These are phyloP conservation scores for Lathyrus sativus DNA, from an alignment of 306 rosid genomes.

Conservation along the genomic window DNA sequence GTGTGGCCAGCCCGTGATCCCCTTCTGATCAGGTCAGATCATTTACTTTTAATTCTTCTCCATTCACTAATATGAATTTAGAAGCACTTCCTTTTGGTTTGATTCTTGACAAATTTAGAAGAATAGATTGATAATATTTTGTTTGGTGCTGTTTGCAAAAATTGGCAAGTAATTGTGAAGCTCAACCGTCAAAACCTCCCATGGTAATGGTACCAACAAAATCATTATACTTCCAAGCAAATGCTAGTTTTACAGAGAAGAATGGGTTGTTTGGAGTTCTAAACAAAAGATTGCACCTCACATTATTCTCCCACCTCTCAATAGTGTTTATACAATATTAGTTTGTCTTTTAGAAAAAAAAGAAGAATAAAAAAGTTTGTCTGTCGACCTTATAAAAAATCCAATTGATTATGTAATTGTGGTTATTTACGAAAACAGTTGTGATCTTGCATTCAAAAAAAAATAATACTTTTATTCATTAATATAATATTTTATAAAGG, in stretches of 20 bases:
- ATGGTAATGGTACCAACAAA: not conserved
- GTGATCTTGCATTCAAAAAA: not conserved
- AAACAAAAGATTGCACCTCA: not conserved
- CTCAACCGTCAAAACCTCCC: not conserved
- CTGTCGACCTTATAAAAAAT: not conserved
- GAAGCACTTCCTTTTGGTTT: not conserved
- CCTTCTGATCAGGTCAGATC: too few relatives aligned
- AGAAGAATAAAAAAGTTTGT: too few relatives aligned
- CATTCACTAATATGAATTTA: not conserved
- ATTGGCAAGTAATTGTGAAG: not conserved
- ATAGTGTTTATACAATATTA: too few relatives aligned
- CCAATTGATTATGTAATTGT: not conserved
- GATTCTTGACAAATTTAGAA: not conserved
- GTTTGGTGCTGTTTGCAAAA: not conserved
- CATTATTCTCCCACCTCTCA: too few relatives aligned
- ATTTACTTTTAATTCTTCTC: too few relatives aligned
- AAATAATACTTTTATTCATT: not conserved
- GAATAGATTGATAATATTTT: not conserved
- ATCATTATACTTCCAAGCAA: not conserved
- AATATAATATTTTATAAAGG: not conserved
- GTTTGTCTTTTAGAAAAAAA: too few relatives aligned
- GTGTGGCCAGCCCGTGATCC: too few relatives aligned
- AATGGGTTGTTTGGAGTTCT: not conserved
- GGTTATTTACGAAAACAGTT: not conserved
- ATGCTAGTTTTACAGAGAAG: not conserved